These are phyloP conservation scores for Solanum medicagineum DNA, from an alignment of 257 asterid species.

Conservation along the genomic window DNA sequence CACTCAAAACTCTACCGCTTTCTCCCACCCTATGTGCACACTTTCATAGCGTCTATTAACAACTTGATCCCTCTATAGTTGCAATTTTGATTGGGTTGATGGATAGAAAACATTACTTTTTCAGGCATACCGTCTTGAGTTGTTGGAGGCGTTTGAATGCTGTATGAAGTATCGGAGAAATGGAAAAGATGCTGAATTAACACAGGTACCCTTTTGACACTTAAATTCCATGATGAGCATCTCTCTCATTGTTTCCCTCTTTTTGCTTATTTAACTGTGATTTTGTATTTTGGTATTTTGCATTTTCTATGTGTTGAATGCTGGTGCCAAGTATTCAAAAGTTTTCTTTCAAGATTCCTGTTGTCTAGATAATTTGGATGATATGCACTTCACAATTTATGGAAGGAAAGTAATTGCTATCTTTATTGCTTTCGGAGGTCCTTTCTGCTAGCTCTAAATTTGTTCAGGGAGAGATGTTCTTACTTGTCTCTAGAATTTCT, in stretches of 20 bases:
- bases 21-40: not conserved
- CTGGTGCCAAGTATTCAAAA: not conserved
- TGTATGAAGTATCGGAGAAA: constrained; percentile 74
- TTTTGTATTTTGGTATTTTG: not conserved
- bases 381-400: not conserved
- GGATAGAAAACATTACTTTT: not conserved
- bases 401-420: not conserved
- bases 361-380: not conserved
- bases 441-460: not conserved
- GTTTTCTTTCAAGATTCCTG: not conserved
- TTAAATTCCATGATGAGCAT: not conserved
- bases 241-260: not conserved
- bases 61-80: not conserved
- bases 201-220: constrained; percentile 51
- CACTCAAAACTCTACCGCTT: not conserved
- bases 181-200: constrained; percentile 92
- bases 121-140: constrained; percentile 80
- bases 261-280: not conserved
- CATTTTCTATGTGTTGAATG: not conserved
- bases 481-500: not conserved
- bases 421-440: not conserved
- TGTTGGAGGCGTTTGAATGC: constrained; percentile 86
- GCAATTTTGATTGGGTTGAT: not conserved
- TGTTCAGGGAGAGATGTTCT: not conserved
- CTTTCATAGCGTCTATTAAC: not conserved